Evolutionary conservation across 371 early-diverging fungal genomes (phyloP), one percentile per base, ranked within the genome.

Genomic region (Circinella minor): DNA sequence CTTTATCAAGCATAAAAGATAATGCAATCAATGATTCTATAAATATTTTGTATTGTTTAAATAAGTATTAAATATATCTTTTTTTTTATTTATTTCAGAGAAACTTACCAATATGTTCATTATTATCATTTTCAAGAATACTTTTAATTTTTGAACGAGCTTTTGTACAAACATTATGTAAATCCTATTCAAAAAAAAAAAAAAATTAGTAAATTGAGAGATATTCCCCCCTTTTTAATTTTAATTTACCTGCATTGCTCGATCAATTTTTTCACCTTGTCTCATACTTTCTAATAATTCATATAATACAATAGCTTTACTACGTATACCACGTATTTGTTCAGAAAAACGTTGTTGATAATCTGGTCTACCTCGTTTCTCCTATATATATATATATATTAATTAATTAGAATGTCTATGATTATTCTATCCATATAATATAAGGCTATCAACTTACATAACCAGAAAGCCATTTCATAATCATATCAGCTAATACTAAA

Each of bases 381-480:
- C 96, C 91, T 92, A 70, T n/a, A n/a, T n/a, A n/a, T n/a, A n/a
- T n/a, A n/a, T n/a, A 38, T 3, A 47, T 9, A 43, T 43, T 11
- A 43, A 9, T 11, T 6, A n/a, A n/a, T 43, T 43, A 15, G 0
- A 27, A 27, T 27, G 27, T 1, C 1, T 27, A 27, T 27, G n/a
- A 27, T 27, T 27, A 27, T 27, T 27, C 27, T 27, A 27, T 27
- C 2, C 27, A 27, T 27, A 27, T 0, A 43, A 11, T 11, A 43
- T 1, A 43, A 10, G 36, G 39, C 62, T 39, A 61, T 4, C 39
- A 4, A 36, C 85, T 71, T 88, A 94, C 95, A 77, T 97, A 98
- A 60, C 98, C 99, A 4, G 98, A 89, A 86, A 99, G 93, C 55
- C 95, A 84, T 77, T 99, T 98, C 93, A 99, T 97, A 55, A 99